Base-by-base conservation (phyloP, 805 yeast species). In the Komagataella populi region DNA sequence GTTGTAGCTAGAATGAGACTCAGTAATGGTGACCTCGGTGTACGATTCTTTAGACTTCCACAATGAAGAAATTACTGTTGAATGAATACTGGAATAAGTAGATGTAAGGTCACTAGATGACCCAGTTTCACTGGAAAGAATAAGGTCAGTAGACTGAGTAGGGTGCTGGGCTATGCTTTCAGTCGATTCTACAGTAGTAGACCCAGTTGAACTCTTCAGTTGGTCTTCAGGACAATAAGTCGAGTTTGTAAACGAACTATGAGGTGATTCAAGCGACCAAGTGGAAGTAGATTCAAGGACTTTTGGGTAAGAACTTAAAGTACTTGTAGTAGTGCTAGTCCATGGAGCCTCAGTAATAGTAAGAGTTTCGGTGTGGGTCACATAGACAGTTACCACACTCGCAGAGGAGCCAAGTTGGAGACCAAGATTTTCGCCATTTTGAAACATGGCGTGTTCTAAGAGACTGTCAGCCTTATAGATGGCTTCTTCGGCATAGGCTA, bases 341-440 rank as follows among this genome's bases (percentile, higher is more conserved):
- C 48, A 46, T 16, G 18, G 48, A 6, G 30, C 39, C 12, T 22
- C 39, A 14, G 48, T 24, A 18, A 46, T 12, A n/a, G 30, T 23
- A n/a, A 48, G 45, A 14, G 36, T 17, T 20, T 23, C 36, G n/a
- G 49, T 48, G 22, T 17, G 22, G 10, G 49, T 48, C 20, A 48
- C 49, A 48, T 48, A 48, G n/a, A 48, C 49, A 7, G 49, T 48
- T 30, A 30, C 39, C 14, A 30, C 39, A 30, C 39, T 30, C 14
- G 39, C 39, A 30, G 39, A 14, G 14, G 39, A 8, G 14, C 39
- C 39, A 12, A 30, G 39, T 30, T 30, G 39, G 8, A 30, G 39
- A 10, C 39, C 39, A 30, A 30, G 39, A 14, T 30, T 30, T 10
- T 30, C 39, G 39, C 39, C 39, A 30, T 14, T 30, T 30, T 30